These are phyloP conservation scores for Lichtheimia hyalospora DNA, from an alignment of 371 early-diverging fungal species.

Conservation along the genomic window DNA sequence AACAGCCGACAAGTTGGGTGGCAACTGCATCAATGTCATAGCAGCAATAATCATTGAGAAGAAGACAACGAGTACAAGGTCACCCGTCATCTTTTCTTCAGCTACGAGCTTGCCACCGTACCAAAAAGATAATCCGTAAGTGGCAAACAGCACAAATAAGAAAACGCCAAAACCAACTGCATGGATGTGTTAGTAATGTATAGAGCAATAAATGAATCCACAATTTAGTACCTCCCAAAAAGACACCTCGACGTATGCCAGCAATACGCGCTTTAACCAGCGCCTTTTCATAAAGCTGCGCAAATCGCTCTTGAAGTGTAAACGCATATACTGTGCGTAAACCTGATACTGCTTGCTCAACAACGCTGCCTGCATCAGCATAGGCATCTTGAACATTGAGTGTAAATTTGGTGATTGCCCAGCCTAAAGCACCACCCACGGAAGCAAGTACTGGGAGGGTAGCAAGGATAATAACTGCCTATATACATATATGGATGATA, in stretches of 20 bases:
- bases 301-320: slow-evolving; percentile 72
- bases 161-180: slow-evolving; percentile 57
- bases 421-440: slow-evolving; percentile 67
- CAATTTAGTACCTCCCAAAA: slow-evolving; percentile 43
- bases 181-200: too few species aligned
- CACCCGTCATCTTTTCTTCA: slow-evolving; percentile 44
- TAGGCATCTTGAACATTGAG: slow-evolving; percentile 38
- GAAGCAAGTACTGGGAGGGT: slow-evolving; percentile 63
- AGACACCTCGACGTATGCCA: slow-evolving; percentile 54
- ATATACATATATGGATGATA: too few species aligned
- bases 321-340: slow-evolving; percentile 90
- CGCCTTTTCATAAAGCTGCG: slow-evolving; percentile 57
- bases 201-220: too few species aligned
- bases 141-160: slow-evolving; percentile 63
- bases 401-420: slow-evolving; percentile 57
- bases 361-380: slow-evolving; percentile 49
- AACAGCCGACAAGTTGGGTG: slow-evolving; percentile 64
- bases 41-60: slow-evolving; percentile 66
- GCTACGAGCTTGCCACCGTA: slow-evolving; percentile 67
- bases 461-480: slow-evolving; percentile 65
- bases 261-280: slow-evolving; percentile 54
- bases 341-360: slow-evolving; percentile 73
- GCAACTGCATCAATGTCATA: slow-evolving; percentile 33
- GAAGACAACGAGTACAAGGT: slow-evolving; percentile 63
- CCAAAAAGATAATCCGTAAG: slow-evolving; percentile 81